A percentile compares a stretch with the other conserved stretches of the same genome.
Conservation (phyloP, 148 eudicot genomes). For the Fagopyrum tataricum region DNA sequence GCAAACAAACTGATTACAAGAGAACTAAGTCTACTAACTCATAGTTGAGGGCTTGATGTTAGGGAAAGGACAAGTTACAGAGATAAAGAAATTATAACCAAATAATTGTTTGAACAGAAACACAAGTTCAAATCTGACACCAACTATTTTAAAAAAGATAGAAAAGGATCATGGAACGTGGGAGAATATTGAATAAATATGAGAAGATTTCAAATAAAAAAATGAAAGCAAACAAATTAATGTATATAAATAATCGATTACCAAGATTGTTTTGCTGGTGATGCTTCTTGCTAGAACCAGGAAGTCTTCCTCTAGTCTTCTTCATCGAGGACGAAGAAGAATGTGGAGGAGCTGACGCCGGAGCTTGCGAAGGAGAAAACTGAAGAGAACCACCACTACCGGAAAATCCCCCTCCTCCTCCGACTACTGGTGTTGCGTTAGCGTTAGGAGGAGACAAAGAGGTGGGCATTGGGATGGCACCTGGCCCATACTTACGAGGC, state of each 20-base stretch:
- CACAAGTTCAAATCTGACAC: neutral
- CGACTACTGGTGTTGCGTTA: neutral
- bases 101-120: neutral
- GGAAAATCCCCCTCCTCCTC: neutral
- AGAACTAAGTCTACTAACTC: neutral
- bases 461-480: conserved; percentile 11
- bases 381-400: neutral
- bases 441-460: conserved; percentile 7
- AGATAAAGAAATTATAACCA: neutral
- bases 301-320: conserved; percentile 45
- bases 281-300: conserved; percentile 32
- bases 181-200: neutral
- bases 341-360: conserved; percentile 10
- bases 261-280: conserved; percentile 12
- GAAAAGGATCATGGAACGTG: neutral
- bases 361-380: conserved; percentile 10
- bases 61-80: neutral
- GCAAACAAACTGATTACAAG: neutral
- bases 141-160: neutral
- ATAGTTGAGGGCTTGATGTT: neutral
- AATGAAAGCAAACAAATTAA: conserved; percentile 1
- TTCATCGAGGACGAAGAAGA: conserved; percentile 14
- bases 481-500: conserved; percentile 46
- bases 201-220: conserved; percentile 7
- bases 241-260: neutral